A percentile compares a stretch with the other conserved stretches of the same genome.
These are phyloP conservation scores for Ophiostoma quercus DNA, from an alignment of 2,329 filamentous ascomycete genomes.

Conservation along the genomic window DNA sequence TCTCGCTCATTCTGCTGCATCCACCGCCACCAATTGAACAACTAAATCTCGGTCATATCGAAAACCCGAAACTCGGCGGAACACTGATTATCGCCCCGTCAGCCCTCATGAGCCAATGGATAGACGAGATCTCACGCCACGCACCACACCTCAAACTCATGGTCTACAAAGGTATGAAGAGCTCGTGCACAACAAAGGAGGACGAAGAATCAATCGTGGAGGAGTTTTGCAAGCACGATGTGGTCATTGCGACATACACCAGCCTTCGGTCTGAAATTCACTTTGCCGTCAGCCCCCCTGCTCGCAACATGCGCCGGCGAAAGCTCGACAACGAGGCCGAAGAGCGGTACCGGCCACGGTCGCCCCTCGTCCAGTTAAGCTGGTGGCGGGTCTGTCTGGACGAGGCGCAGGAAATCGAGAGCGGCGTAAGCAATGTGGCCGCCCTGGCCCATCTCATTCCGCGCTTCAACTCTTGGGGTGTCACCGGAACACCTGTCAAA, in stretches of 20 bases:
- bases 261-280: slow-evolving; percentile 77
- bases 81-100: slow-evolving; percentile 59
- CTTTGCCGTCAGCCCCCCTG: slow-evolving; percentile 64
- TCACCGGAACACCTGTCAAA: slow-evolving; percentile 85
- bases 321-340: slow-evolving; percentile 1
- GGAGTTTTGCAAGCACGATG: slow-evolving; percentile 48
- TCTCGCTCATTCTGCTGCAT: slow-evolving; percentile 64
- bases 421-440: slow-evolving; percentile 76
- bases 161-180: slow-evolving; percentile 49
- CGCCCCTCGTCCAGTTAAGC: slow-evolving; percentile 71
- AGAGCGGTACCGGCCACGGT: slow-evolving; percentile 59
- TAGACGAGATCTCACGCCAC: slow-evolving; percentile 54
- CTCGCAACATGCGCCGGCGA: slow-evolving; percentile 57
- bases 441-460: slow-evolving; percentile 74
- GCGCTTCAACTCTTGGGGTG: slow-evolving; percentile 81
- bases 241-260: slow-evolving; percentile 61
- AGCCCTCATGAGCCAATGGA: slow-evolving; percentile 56
- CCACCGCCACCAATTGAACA: slow-evolving; percentile 35
- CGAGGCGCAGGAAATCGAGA: slow-evolving; percentile 91
- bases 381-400: slow-evolving; percentile 84
- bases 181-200: slow-evolving; percentile 35
- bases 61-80: slow-evolving; percentile 44
- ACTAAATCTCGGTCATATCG: slow-evolving; percentile 53
- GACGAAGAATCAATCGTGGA: slow-evolving; percentile 40
- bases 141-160: slow-evolving; percentile 53